Evolutionary conservation across 1,284 basidiomycete species (phyloP).

Genomic region (Ganoderma resinaceum): DNA sequence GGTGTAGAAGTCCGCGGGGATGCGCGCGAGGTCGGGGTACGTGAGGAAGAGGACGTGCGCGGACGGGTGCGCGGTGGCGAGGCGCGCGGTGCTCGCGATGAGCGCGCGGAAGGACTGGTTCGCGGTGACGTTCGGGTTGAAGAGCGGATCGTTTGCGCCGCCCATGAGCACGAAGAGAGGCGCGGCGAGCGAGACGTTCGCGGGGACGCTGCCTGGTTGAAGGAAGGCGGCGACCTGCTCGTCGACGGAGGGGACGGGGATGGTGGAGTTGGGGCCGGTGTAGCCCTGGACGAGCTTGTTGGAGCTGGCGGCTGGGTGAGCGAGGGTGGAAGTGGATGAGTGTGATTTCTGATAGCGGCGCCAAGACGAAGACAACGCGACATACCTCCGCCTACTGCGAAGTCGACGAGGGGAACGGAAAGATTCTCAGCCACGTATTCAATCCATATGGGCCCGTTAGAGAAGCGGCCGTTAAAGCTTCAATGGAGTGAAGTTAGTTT

Average conservation of each 20-base stretch:
- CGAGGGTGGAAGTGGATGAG: background rate
- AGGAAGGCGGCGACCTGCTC: constrained; percentile 15
- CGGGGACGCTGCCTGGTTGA: background rate
- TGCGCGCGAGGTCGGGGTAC: constrained; percentile 11
- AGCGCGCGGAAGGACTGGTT: constrained; percentile 12
- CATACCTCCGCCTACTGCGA: constrained; percentile 17
- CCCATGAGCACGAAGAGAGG: constrained; percentile 19
- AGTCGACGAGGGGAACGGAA: constrained; percentile 12
- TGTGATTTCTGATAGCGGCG: background rate
- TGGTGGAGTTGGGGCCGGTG: constrained; percentile 11
- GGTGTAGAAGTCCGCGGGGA: constrained; percentile 11
- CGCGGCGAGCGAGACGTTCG: background rate
- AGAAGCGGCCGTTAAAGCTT: constrained; percentile 14
- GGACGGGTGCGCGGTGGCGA: too few relatives aligned
- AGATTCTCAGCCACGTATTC: constrained; percentile 16
- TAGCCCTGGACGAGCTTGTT: constrained; percentile 15
- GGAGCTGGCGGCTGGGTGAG: constrained; percentile 7
- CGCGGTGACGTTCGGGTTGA: constrained; percentile 14
- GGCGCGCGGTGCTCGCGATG: constrained; percentile 3
- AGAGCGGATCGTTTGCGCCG: constrained; percentile 17
- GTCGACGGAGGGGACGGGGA: constrained; percentile 17
- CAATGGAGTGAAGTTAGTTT: background rate
- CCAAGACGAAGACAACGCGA: background rate
- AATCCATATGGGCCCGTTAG: constrained; percentile 16
- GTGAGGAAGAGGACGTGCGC: too few relatives aligned